Conservation (phyloP, 306 rosid genomes). For the Geum urbanum region DNA sequence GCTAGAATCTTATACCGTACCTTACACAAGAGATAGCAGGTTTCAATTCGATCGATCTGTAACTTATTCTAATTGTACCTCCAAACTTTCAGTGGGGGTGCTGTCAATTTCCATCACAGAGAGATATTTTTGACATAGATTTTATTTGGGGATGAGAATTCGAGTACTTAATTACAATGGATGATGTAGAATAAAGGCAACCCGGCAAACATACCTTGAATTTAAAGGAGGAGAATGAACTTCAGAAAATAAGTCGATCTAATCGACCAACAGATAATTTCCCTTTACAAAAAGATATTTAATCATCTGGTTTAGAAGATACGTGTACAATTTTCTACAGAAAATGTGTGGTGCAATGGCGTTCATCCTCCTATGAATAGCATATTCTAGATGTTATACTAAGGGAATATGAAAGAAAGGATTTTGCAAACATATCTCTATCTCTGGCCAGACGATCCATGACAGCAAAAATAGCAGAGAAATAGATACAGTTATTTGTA, state of each 20-base stretch:
- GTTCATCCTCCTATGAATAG: too few relatives aligned
- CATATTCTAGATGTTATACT: too few relatives aligned
- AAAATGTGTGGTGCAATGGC: too few relatives aligned
- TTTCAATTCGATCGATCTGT: not conserved
- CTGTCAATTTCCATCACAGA: not conserved
- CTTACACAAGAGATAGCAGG: not conserved
- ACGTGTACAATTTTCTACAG: too few relatives aligned
- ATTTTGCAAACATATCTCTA: too few relatives aligned
- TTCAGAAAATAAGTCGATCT: not conserved
- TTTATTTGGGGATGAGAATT: not conserved
- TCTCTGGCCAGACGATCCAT: too few relatives aligned
- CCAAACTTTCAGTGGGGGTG: not conserved
- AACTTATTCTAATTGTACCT: not conserved
- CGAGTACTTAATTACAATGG: not conserved
- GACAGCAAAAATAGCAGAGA: too few relatives aligned
- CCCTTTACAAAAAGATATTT: not conserved
- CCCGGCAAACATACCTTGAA: not conserved
- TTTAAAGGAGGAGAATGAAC: not conserved
- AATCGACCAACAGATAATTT: not conserved
- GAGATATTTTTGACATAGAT: not conserved
- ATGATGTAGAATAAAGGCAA: conserved; percentile 9
- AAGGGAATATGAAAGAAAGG: too few relatives aligned
- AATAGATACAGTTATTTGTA: too few relatives aligned
- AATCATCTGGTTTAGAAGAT: not conserved
- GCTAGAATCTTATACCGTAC: not conserved